These are phyloP conservation scores for Sphenostylis stenocarpa DNA, from an alignment of 306 rosid species.

Conservation along the genomic window DNA sequence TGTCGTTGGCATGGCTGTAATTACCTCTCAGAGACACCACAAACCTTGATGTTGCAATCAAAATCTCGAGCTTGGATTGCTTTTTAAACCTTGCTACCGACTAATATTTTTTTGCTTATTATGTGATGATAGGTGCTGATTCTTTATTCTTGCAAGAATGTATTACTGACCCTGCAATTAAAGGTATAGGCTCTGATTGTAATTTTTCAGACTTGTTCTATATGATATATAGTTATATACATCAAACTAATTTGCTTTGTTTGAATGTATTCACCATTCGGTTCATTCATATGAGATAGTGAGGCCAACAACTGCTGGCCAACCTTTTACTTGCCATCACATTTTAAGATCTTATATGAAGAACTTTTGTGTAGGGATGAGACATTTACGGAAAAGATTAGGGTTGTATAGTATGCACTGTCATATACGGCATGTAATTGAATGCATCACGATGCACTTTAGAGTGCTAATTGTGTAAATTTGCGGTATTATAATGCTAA, in stretches of 20 bases:
- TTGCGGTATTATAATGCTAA: neutral
- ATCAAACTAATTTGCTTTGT: slow-evolving; percentile 1
- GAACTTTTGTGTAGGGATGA: neutral
- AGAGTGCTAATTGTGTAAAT: neutral
- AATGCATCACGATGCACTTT: neutral
- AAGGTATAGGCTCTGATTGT: neutral
- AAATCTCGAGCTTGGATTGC: neutral
- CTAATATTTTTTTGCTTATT: neutral
- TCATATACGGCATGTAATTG: neutral
- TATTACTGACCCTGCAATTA: neutral
- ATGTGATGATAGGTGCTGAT: neutral
- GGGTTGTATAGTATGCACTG: neutral
- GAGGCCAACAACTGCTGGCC: neutral
- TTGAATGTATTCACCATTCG: neutral
- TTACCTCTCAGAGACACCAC: neutral
- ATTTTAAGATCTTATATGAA: slow-evolving; percentile 1
- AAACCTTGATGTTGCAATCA: neutral
- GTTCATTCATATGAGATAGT: neutral
- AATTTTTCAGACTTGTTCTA: neutral
- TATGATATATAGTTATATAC: neutral
- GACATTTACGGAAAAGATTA: neutral
- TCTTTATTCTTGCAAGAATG: slow-evolving; percentile 19
- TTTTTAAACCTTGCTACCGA: neutral
- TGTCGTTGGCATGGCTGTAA: neutral
- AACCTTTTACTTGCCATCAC: neutral